Percentiles rank a stretch among this genome's conserved stretches.
These are phyloP conservation scores for Ustilago trichophora DNA, from an alignment of 1,284 basidiomycete genomes.

Conservation along the genomic window DNA sequence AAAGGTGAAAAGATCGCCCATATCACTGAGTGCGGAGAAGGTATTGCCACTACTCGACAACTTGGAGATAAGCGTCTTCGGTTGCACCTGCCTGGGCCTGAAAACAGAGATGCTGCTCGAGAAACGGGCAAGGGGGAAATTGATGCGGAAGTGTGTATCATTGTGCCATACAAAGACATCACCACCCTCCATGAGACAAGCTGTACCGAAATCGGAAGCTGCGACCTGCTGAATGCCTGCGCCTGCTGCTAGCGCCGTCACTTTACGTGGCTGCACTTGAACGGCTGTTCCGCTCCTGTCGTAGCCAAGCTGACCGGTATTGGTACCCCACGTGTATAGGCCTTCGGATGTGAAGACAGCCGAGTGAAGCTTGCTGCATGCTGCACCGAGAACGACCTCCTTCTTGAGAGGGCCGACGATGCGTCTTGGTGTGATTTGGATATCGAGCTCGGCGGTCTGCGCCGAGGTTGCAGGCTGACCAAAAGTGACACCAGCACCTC, in stretches of 20 bases:
- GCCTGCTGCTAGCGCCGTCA: conserved; percentile 71
- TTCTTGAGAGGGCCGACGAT: conserved; percentile 82
- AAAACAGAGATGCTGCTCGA: conserved; percentile 73
- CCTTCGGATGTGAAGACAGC: conserved; percentile 85
- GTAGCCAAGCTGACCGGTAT: conserved; percentile 86
- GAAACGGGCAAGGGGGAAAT: conserved; percentile 62
- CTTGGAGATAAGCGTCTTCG: conserved; percentile 75
- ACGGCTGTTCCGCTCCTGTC: conserved; percentile 74
- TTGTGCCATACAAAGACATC: conserved; percentile 87
- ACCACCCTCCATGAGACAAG: conserved; percentile 76
- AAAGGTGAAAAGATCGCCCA: conserved; percentile 93
- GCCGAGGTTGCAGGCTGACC: conserved; percentile 18
- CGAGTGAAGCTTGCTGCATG: conserved; percentile 86
- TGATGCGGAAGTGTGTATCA: conserved; percentile 77
- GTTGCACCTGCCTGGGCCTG: conserved; percentile 57
- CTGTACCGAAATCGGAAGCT: conserved; percentile 77
- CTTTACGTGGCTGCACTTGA: conserved; percentile 82
- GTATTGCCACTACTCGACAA: conserved; percentile 81
- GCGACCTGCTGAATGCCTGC: conserved; percentile 62
- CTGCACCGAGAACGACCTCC: conserved; percentile 81
- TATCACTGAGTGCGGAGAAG: conserved; percentile 84
- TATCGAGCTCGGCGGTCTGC: conserved; percentile 60
- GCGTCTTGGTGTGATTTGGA: conserved; percentile 80
- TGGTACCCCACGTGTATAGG: conserved; percentile 96
- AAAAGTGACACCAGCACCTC: conserved; percentile 67